These are phyloP conservation scores for Eutrema salsugineum DNA, from an alignment of 441 rosid species.

Conservation along the genomic window DNA sequence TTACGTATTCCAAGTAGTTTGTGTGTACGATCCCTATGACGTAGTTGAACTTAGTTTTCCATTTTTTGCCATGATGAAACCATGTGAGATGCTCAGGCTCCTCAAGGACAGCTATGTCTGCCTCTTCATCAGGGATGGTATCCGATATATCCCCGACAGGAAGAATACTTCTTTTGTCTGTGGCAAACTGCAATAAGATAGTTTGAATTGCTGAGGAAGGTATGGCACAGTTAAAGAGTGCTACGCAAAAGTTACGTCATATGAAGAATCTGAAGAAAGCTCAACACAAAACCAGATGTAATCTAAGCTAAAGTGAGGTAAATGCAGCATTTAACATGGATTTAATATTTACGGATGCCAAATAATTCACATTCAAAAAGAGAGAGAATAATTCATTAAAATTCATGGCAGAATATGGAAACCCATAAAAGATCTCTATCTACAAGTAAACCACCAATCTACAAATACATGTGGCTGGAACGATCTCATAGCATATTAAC, in stretches of 20 bases:
- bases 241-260: background rate
- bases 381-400: background rate
- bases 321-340: background rate
- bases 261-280: background rate
- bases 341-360: background rate
- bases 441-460: no score
- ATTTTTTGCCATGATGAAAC: slow-evolving; percentile 97
- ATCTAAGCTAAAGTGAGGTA: background rate
- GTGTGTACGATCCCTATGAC: slow-evolving; percentile 89
- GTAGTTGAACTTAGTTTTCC: slow-evolving; percentile 77
- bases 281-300: background rate
- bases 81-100: slow-evolving; percentile 99
- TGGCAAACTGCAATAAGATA: slow-evolving; percentile 58
- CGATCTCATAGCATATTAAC: slow-evolving; percentile 1
- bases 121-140: slow-evolving; percentile 75
- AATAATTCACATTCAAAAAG: background rate
- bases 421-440: background rate
- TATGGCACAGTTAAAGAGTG: background rate
- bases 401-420: background rate
- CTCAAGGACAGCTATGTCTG: slow-evolving; percentile 91
- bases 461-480: background rate
- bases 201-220: background rate
- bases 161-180: slow-evolving; percentile 92
- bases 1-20: slow-evolving; percentile 91
- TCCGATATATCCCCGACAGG: slow-evolving; percentile 86